Percentiles rank a stretch among this genome's conserved stretches.
Evolutionary conservation across 129 eudicot genomes (phyloP).

Genomic region (Flaveria linearis): DNA sequence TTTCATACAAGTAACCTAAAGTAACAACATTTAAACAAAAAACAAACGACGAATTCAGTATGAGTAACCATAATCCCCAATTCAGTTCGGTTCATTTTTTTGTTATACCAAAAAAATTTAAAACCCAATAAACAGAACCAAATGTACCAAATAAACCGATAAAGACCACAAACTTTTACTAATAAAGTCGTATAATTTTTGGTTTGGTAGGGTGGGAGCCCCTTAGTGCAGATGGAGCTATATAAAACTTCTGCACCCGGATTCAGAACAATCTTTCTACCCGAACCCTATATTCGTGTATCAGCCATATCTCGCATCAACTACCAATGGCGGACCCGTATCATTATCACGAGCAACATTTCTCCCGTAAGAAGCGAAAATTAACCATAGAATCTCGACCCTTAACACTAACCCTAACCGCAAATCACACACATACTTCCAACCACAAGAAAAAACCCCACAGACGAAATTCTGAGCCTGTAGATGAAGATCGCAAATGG

Average conservation of each 20-base stretch:
- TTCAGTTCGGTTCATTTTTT: no score
- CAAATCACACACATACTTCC: neutral
- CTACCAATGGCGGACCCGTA: conserved; percentile 17
- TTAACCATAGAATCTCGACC: conserved; percentile 16
- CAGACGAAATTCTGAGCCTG: neutral
- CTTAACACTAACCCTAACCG: conserved; percentile 13
- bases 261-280: neutral
- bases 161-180: no score
- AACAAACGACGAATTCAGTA: no score
- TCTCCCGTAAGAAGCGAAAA: conserved; percentile 32
- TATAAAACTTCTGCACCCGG: neutral
- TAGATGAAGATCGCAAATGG: conserved; percentile 51
- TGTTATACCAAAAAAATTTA: no score
- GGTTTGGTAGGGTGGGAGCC: no score
- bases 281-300: neutral
- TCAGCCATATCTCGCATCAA: neutral
- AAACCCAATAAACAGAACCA: no score
- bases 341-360: neutral
- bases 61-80: no score
- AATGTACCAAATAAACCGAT: no score
- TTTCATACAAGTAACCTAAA: no score
- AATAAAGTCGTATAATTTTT: no score
- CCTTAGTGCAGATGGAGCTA: no score
- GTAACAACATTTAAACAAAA: no score
- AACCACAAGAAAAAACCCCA: conserved; percentile 5